phyloP scores from a whole-genome alignment of 805 yeast species.

The Kregervanrija fluxuum region DNA sequence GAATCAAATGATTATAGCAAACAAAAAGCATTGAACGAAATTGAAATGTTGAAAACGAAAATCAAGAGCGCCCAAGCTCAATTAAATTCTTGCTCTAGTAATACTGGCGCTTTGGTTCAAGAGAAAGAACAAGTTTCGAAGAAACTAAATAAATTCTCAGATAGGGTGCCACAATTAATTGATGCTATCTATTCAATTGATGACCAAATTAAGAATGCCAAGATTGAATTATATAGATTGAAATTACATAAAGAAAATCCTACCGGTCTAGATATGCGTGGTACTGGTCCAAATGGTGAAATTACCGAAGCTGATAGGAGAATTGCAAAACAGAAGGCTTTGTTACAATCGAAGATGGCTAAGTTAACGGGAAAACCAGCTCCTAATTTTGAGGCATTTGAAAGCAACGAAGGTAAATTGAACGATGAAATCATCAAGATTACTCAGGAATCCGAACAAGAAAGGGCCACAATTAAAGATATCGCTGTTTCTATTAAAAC shows the following conservation, averaged over 20 bases:
- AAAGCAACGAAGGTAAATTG: slow-evolving; percentile 47
- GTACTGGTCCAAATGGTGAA: slow-evolving; percentile 83
- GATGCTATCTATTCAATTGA: slow-evolving; percentile 57
- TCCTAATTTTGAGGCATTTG: slow-evolving; percentile 37
- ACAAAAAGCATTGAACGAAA: slow-evolving; percentile 42
- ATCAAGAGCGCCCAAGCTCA: slow-evolving; percentile 43
- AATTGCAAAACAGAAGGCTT: slow-evolving; percentile 72
- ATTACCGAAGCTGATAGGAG: slow-evolving; percentile 78
- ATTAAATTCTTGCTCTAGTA: slow-evolving; percentile 23
- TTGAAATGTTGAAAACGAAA: slow-evolving; percentile 57
- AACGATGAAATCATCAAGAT: slow-evolving; percentile 45
- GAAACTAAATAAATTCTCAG: slow-evolving; percentile 57
- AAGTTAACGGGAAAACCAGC: slow-evolving; percentile 76
- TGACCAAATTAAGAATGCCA: slow-evolving; percentile 57
- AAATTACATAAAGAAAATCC: slow-evolving; percentile 59
- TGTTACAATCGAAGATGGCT: slow-evolving; percentile 82
- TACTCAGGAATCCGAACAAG: slow-evolving; percentile 46
- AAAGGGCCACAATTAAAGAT: slow-evolving; percentile 57
- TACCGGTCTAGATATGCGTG: slow-evolving; percentile 53
- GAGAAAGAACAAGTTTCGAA: slow-evolving; percentile 45
- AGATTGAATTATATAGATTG: slow-evolving; percentile 54
- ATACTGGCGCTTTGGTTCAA: slow-evolving; percentile 27
- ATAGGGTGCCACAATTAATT: slow-evolving; percentile 66
- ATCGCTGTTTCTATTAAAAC: slow-evolving; percentile 65
- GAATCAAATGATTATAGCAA: slow-evolving; percentile 19